Conservation (phyloP, 805 yeast species). For the Torulaspora franciscae region DNA sequence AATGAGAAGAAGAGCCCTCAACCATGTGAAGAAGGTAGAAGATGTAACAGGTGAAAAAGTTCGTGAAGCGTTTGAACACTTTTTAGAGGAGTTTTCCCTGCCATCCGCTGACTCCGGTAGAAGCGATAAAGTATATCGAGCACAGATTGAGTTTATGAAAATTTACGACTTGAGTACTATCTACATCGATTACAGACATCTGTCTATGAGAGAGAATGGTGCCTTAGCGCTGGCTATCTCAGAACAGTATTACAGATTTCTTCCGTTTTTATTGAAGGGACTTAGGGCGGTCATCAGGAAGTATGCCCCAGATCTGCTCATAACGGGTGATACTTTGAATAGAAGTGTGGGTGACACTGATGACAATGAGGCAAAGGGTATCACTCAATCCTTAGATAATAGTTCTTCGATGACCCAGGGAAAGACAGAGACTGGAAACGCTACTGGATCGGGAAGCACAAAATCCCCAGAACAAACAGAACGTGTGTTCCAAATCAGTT, state of each 20-base stretch:
- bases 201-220: slow-evolving; percentile 71
- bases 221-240: slow-evolving; percentile 83
- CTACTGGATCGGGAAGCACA: slow-evolving; percentile 35
- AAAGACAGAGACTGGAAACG: slow-evolving; percentile 12
- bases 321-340: slow-evolving; percentile 38
- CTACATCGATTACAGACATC: slow-evolving; percentile 79
- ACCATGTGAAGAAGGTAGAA: slow-evolving; percentile 75
- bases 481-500: slow-evolving; percentile 81
- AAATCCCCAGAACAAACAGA: slow-evolving; percentile 51
- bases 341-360: slow-evolving; percentile 23
- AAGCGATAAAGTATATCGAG: slow-evolving; percentile 59
- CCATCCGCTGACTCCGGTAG: slow-evolving; percentile 30
- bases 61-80: slow-evolving; percentile 81
- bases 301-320: slow-evolving; percentile 68
- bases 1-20: slow-evolving; percentile 50
- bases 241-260: slow-evolving; percentile 88
- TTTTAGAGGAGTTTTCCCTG: slow-evolving; percentile 61
- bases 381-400: slow-evolving; percentile 5
- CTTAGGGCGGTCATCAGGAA: slow-evolving; percentile 65
- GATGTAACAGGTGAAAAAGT: slow-evolving; percentile 94
- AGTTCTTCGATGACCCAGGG: slow-evolving; percentile 7
- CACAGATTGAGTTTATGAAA: slow-evolving; percentile 78
- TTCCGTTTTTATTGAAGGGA: slow-evolving; percentile 77
- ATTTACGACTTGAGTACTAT: slow-evolving; percentile 69
- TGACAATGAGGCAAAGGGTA: slow-evolving; percentile 30